Evolutionary conservation across 2,329 filamentous ascomycete genomes (phyloP), one percentile per base, ranked within the genome.

Genomic region (Beauveria bassiana): DNA sequence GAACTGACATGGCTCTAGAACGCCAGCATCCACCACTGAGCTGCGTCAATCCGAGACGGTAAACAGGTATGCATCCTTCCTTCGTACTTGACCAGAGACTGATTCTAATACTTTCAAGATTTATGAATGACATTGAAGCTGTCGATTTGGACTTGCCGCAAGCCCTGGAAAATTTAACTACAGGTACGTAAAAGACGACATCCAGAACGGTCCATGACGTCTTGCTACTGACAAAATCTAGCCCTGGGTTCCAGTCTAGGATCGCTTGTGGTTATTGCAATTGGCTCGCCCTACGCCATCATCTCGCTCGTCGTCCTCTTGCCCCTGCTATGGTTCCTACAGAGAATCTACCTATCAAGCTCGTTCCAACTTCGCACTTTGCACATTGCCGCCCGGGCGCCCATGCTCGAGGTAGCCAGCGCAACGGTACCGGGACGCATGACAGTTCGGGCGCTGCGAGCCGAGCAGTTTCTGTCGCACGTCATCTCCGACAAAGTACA

Each of bases 231-330:
- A 31, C 28, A 31, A 31, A 31, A 8, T 9, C 9, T 10, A 31
- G 28, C 28, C 9, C 28, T 31, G 2, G 28, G 28, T 10, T 31
- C 42, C n/a, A 34, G 22, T 22, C 10, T 51, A 22, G 56, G 45
- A 20, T 59, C 56, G 34, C 38, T 59, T 7, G 38, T 59, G 28
- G 56, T 59, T 18, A 59, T 59, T 5, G 56, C 31, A 14, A 43
- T 59, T 18, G 56, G 46, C 6, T 59, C 56, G n/a, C 56, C 56
- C 3, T 59, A 26, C 56, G 51, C 56, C 9, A 34, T 59, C 7
- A 51, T 59, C 20, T 16, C 20, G 8, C 46, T 59, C 6, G 31
- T 38, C 9, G 28, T 45, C 51, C 34, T 59, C 14, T 31, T 59
- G 10, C 46, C 56, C 1, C 20, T 51, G 1, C 31, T 59, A 7